A percentile compares a stretch with the other conserved stretches of the same genome.
Conservation (phyloP, 345 rosid genomes). For the Gossypium turneri region DNA sequence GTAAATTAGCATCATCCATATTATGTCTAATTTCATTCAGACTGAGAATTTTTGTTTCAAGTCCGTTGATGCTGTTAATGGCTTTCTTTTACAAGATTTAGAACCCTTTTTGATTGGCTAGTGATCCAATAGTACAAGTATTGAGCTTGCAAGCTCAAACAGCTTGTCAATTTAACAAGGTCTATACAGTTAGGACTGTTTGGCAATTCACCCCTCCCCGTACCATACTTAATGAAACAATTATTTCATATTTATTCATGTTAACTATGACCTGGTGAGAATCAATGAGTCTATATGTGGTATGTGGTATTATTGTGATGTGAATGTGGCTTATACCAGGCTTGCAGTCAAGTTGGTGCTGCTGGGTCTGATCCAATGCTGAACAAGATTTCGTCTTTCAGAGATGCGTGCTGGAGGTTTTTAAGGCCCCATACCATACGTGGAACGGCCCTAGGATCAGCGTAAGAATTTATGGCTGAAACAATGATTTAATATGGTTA, state of each 20-base stretch:
- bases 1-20: not conserved
- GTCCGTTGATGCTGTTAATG: not conserved
- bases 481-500: conserved; percentile 1
- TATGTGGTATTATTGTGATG: conserved; percentile 23
- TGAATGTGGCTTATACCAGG: conserved; percentile 49
- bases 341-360: conserved; percentile 68
- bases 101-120: not conserved
- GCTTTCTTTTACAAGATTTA: not conserved
- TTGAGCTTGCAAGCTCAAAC: conserved; percentile 1
- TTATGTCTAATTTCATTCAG: not conserved
- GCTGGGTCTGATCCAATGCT: conserved; percentile 72
- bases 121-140: not conserved
- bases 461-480: conserved; percentile 34
- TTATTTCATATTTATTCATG: not conserved
- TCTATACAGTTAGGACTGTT: not conserved
- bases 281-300: conserved; percentile 2
- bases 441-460: conserved; percentile 85
- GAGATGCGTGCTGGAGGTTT: conserved; percentile 95
- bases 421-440: conserved; percentile 95
- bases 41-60: not conserved
- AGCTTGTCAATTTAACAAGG: not conserved
- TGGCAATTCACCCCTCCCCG: not conserved
- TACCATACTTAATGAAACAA: not conserved
- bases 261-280: conserved; percentile 17
- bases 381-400: conserved; percentile 55